Percentiles rank a stretch among this genome's conserved stretches.
phyloP scores from a whole-genome alignment of 2,329 filamentous ascomycete species.

The Ascochyta rabiei region DNA sequence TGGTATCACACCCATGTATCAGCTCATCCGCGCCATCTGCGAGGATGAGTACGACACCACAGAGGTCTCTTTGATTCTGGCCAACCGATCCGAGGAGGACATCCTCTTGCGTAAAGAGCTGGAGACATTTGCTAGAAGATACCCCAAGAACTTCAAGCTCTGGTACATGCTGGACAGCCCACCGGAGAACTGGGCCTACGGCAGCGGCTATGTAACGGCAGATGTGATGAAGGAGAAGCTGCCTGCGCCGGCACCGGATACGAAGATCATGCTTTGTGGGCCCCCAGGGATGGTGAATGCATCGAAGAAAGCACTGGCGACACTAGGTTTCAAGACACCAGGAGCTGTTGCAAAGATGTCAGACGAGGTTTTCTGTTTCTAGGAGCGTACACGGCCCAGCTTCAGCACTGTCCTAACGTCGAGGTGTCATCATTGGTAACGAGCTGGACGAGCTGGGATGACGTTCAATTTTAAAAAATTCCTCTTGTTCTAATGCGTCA shows the following conservation, averaged over 20 bases:
- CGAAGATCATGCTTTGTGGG: conserved; percentile 65
- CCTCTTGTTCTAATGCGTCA: not conserved
- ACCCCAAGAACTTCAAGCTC: conserved; percentile 61
- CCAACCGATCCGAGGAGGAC: conserved; percentile 64
- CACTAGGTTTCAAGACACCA: conserved; percentile 59
- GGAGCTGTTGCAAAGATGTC: conserved; percentile 58
- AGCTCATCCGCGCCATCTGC: conserved; percentile 68
- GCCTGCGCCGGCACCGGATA: conserved; percentile 53
- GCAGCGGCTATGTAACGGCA: conserved; percentile 43
- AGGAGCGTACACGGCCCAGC: not conserved
- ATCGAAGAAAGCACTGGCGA: conserved; percentile 54
- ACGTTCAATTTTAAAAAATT: not conserved
- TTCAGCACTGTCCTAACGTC: not conserved
- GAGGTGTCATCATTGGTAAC: not conserved
- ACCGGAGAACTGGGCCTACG: conserved; percentile 17
- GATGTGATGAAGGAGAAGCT: conserved; percentile 59
- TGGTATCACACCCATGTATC: conserved; percentile 64
- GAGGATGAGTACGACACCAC: conserved; percentile 66
- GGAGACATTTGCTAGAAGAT: conserved; percentile 58
- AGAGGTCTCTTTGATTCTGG: conserved; percentile 63
- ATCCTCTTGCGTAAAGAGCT: conserved; percentile 65
- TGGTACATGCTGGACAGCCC: conserved; percentile 59
- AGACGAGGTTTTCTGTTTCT: conserved; percentile 64
- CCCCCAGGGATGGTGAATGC: conserved; percentile 64
- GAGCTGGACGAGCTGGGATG: not conserved